phyloP scores from a whole-genome alignment of 371 early-diverging fungal species.

The Choanephora cucurbitarum region DNA sequence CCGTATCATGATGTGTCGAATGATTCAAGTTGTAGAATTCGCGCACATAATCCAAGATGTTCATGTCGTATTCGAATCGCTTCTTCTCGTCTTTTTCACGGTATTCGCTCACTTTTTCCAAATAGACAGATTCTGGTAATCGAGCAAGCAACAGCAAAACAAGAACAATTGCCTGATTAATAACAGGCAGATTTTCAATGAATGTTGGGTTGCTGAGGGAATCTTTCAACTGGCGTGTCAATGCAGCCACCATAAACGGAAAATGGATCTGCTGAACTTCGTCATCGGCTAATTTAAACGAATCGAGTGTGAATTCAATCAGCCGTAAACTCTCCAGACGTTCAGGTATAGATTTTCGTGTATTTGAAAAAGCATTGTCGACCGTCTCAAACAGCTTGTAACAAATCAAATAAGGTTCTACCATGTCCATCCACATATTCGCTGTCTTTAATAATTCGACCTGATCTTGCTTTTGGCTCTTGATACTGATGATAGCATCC shows the following conservation, averaged over 20 bases:
- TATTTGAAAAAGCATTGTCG: slow-evolving; percentile 45
- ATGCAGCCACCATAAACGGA: slow-evolving; percentile 67
- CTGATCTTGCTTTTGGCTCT: slow-evolving; percentile 31
- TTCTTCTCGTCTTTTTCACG: slow-evolving; percentile 8
- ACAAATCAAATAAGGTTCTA: slow-evolving; percentile 85
- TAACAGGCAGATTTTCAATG: slow-evolving; percentile 35
- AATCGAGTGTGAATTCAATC: slow-evolving; percentile 66
- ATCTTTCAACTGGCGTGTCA: slow-evolving; percentile 61
- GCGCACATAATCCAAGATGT: slow-evolving; percentile 40
- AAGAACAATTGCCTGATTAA: slow-evolving; percentile 33
- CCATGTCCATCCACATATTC: slow-evolving; percentile 86
- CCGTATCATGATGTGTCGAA: background rate
- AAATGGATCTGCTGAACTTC: slow-evolving; percentile 80
- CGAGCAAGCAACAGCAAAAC: slow-evolving; percentile 28
- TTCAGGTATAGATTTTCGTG: background rate
- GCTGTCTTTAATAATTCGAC: slow-evolving; percentile 73
- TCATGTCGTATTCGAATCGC: slow-evolving; percentile 29
- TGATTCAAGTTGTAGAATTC: slow-evolving; percentile 35
- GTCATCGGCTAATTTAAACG: slow-evolving; percentile 77
- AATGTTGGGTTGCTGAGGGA: slow-evolving; percentile 22
- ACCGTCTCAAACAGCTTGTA: slow-evolving; percentile 64
- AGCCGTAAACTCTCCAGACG: slow-evolving; percentile 50
- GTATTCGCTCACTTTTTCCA: slow-evolving; percentile 22
- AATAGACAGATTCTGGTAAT: slow-evolving; percentile 35
- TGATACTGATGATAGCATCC: slow-evolving; percentile 68